These are phyloP conservation scores for Paracoccidioides brasiliensis DNA, from an alignment of 2,329 filamentous ascomycete genomes.

Conservation along the genomic window DNA sequence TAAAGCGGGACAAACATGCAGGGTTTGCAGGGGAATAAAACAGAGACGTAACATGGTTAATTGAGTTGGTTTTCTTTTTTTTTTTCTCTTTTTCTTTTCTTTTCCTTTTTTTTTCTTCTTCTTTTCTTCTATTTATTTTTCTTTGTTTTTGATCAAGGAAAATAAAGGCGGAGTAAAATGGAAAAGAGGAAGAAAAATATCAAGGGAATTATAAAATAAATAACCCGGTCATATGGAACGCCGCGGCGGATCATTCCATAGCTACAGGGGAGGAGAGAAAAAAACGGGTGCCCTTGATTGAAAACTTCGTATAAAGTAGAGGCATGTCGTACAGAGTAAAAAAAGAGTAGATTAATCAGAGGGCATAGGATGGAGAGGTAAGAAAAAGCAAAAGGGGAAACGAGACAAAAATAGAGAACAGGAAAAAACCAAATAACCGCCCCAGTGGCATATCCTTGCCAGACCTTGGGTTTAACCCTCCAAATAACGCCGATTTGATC, in stretches of 20 bases:
- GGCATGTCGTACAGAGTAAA: background rate
- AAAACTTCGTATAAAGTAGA: background rate
- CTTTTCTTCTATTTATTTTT: background rate
- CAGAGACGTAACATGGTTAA: too few species aligned
- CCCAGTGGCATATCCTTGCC: background rate
- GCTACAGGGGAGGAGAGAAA: background rate
- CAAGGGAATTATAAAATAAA: background rate
- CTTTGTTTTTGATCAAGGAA: background rate
- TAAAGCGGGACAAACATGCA: too few species aligned
- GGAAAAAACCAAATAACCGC: slow-evolving; percentile 7
- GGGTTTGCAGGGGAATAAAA: too few species aligned
- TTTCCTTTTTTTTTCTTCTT: background rate
- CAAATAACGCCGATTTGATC: slow-evolving; percentile 12
- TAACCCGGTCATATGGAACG: background rate
- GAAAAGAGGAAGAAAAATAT: background rate
- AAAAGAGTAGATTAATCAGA: background rate
- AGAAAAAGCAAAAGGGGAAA: background rate
- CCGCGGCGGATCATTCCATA: background rate
- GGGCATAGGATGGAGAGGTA: background rate
- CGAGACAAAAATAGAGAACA: slow-evolving; percentile 7
- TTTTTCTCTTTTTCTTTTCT: too few species aligned
- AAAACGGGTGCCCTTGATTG: background rate
- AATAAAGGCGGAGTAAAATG: background rate
- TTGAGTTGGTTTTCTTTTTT: too few species aligned
- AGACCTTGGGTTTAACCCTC: background rate